Evolutionary conservation across 495 filamentous ascomycete genomes (phyloP), one percentile per base, ranked within the genome.

Genomic region (Neurospora sp.): DNA sequence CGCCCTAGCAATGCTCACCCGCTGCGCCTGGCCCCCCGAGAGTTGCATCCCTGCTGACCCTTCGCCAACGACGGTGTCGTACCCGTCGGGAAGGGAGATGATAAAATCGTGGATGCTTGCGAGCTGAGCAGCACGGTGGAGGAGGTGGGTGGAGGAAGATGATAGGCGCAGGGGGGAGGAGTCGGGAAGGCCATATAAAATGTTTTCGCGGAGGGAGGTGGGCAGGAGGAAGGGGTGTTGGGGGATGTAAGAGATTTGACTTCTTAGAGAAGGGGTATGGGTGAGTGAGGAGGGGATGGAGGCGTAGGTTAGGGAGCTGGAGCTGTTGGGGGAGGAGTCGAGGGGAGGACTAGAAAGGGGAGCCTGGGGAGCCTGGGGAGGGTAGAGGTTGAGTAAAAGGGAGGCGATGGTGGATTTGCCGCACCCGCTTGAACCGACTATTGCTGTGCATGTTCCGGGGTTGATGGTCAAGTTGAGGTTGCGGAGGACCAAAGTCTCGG

Each of bases 321-420:
- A n/a, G n/a, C n/a, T n/a, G n/a, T n/a, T n/a, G n/a, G n/a, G n/a
- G n/a, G n/a, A n/a, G n/a, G n/a, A n/a, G n/a, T n/a, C n/a, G n/a
- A n/a, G n/a, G n/a, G n/a, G n/a, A n/a, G n/a, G n/a, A n/a, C n/a
- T n/a, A n/a, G n/a, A n/a, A n/a, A n/a, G n/a, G n/a, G n/a, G n/a
- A n/a, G n/a, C n/a, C n/a, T n/a, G n/a, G n/a, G n/a, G n/a, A n/a
- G n/a, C n/a, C n/a, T n/a, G n/a, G n/a, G n/a, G n/a, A n/a, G n/a
- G n/a, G 74, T 85, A 79, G 1, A 81, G 72, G 23, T 80, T 78
- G 1, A 96, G 82, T 0, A 98, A 86, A 0, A 99, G 82, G 0
- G 90, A 90, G 1, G 90, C 88, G 54, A 98, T 87, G 1, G 96
- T 98, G 16, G 91, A 94, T 83, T 99, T 99, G 0, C 96, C 95